Evolutionary conservation across 2,329 filamentous ascomycete genomes (phyloP), one percentile per base, ranked within the genome.

Genomic region (Tolypocladium album): DNA sequence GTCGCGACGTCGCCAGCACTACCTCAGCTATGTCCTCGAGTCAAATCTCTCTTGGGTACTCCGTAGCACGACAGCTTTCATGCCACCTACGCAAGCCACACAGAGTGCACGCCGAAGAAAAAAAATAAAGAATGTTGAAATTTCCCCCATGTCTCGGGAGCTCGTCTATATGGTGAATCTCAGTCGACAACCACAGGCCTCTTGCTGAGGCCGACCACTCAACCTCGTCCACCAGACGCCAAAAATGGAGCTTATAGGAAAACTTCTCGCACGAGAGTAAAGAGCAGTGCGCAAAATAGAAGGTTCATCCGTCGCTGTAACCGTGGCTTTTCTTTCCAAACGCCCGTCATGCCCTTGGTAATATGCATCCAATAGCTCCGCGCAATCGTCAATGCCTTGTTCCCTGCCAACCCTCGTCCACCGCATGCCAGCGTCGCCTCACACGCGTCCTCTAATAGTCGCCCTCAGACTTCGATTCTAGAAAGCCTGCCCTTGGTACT

Each of bases 401-500:
- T 50, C 27, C 22, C 27, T n/a, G 20, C 27, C 27, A 17, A 15
- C 9, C 12, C 12, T 52, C n/a, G 27, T 52, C 31, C 27, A n/a
- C 47, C 4, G 13, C 24, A 27, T 31, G 13, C 47, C 47, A 31
- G 20, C 4, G 17, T n/a, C 50, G 17, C 50, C 31, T 9, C n/a
- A 7, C 31, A 12, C 8, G 20, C 31, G 20, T 59, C 55, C 36
- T 34, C 34, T 40, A 42, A 38, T n/a, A 53, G 20, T 20, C 40
- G 34, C 13, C 15, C 12, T 31, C 17, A 22, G 34, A 9, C 1
- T 36, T 39, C 61, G 13, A 0, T 40, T 40, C 61, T 66, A 75
- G 58, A 74, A 74, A 17, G 71, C 71, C 57, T 75, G 73, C 13
- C 74, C 72, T 56, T 77, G 74, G 55, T 74, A 71, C 22, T 70